Evolutionary conservation across 108 stramenopile species (phyloP).

Genomic region (Ochromonas danica): DNA sequence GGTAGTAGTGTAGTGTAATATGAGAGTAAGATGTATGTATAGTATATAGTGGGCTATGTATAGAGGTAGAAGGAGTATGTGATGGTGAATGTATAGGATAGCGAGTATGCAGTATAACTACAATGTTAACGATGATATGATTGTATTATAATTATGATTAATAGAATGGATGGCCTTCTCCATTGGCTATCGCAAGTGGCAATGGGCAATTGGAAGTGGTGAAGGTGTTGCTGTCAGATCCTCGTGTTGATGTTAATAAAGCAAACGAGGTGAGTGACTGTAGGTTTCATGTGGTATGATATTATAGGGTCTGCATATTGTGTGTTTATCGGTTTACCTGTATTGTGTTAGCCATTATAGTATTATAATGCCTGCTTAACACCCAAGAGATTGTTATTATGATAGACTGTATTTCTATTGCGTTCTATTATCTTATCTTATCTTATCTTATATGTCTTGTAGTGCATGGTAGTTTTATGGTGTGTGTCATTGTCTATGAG

Average conservation of each 20-base stretch:
- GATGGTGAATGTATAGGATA: conserved; percentile 16
- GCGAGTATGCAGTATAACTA: conserved; percentile 10
- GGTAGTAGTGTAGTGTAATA: conserved; percentile 16
- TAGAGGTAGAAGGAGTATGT: conserved; percentile 15
- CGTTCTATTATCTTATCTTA: no score
- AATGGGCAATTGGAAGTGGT: not conserved
- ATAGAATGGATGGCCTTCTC: conserved; percentile 1
- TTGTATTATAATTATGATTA: not conserved
- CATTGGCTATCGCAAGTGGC: conserved; percentile 8
- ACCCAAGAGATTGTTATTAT: no score
- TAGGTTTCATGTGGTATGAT: not conserved
- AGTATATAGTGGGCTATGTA: conserved; percentile 10
- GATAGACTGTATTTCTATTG: no score
- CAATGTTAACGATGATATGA: conserved; percentile 17
- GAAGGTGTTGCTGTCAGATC: not conserved
- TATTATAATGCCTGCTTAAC: no score
- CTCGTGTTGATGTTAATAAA: conserved; percentile 5
- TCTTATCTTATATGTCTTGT: no score
- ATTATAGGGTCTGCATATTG: no score
- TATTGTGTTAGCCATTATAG: no score
- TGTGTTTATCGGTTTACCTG: no score
- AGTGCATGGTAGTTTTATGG: no score
- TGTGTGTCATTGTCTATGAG: no score
- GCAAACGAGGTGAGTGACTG: not conserved
- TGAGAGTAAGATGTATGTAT: conserved; percentile 17